phyloP scores from a whole-genome alignment of 129 eudicot genomes.

The Heracleum sosnowskyi region DNA sequence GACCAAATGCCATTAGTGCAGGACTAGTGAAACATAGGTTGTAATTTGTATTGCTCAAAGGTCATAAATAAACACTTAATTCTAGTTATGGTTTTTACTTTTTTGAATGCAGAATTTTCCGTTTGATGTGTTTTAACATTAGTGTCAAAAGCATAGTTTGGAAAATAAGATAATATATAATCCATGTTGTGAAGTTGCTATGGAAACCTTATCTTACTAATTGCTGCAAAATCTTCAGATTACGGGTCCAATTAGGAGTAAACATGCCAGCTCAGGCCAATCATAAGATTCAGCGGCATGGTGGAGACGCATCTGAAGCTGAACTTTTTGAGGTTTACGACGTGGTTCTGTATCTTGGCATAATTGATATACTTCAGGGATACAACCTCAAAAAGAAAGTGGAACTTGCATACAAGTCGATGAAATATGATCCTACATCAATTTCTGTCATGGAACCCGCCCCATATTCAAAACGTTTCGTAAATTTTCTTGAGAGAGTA shows the following conservation, averaged over 20 bases:
- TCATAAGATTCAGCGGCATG: conserved; percentile 43
- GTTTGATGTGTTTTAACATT: no score
- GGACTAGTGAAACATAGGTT: no score
- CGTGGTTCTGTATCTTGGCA: conserved; percentile 87
- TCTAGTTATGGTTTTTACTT: no score
- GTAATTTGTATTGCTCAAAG: no score
- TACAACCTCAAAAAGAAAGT: conserved; percentile 79
- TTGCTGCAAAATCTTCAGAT: conserved; percentile 36
- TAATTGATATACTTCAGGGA: conserved; percentile 86
- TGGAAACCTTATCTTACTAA: no score
- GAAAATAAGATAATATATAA: no score
- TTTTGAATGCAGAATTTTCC: no score
- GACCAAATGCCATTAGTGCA: no score
- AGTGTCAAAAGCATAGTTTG: no score
- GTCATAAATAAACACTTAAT: no score
- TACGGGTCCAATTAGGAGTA: conserved; percentile 90
- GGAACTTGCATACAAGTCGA: conserved; percentile 70
- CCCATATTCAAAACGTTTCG: conserved; percentile 65
- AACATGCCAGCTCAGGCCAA: conserved; percentile 99
- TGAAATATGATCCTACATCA: conserved; percentile 59
- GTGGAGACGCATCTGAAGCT: conserved; percentile 45
- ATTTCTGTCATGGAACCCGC: conserved; percentile 74
- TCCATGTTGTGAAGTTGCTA: no score
- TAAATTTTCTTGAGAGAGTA: conserved; percentile 54
- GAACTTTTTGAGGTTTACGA: conserved; percentile 94